phyloP scores from a whole-genome alignment of 23 red algal species.

The Gracilariopsis chorda region DNA sequence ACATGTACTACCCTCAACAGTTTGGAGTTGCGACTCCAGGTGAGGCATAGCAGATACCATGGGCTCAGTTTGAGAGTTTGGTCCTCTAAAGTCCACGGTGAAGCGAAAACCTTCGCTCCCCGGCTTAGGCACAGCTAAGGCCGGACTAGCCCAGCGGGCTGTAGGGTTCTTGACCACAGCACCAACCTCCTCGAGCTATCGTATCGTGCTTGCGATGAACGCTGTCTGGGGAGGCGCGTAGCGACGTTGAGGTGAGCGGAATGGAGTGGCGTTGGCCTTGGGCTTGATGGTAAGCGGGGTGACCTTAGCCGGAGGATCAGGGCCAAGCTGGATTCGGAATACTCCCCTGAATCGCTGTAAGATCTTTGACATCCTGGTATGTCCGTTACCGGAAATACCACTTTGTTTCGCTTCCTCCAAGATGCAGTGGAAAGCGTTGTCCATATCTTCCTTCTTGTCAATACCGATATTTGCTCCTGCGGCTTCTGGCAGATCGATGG shows the following conservation, averaged over 20 bases:
- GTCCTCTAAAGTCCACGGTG: neutral
- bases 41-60: too few relatives aligned
- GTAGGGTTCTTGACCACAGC: neutral
- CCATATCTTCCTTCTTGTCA: neutral
- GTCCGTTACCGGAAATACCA: neutral
- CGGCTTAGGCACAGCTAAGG: too few relatives aligned
- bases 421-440: neutral
- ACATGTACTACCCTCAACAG: neutral
- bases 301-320: conserved; percentile 8
- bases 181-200: neutral
- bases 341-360: neutral
- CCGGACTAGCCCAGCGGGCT: neutral
- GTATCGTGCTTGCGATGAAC: neutral
- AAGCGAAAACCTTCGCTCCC: neutral
- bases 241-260: neutral
- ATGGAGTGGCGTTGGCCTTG: neutral
- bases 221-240: neutral
- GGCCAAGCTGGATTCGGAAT: conserved; percentile 17
- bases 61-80: too few relatives aligned
- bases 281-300: neutral
- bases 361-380: neutral
- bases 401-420: neutral
- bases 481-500: too few relatives aligned
- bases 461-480: neutral
- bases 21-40: conserved; percentile 1